These are phyloP conservation scores for Cystobasidium ongulense DNA, from an alignment of 768 basidiomycete species.

Conservation along the genomic window DNA sequence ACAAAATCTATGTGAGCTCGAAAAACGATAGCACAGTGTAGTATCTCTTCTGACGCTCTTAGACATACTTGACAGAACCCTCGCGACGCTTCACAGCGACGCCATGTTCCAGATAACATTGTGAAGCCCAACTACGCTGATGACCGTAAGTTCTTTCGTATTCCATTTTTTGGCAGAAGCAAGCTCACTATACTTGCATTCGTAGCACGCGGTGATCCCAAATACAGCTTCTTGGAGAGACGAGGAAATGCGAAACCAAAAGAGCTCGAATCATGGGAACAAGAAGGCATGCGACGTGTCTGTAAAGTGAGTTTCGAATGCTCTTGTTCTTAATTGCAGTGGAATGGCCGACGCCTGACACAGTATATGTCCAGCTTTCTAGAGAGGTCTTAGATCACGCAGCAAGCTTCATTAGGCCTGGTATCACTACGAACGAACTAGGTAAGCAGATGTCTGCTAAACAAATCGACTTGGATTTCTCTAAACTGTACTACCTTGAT, in stretches of 20 bases:
- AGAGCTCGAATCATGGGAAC: slow-evolving; percentile 60
- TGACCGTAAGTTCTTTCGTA: slow-evolving; percentile 51
- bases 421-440: slow-evolving; percentile 89
- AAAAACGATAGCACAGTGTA: neutral
- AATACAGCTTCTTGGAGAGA: slow-evolving; percentile 32
- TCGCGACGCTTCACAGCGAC: slow-evolving; percentile 67
- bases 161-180: slow-evolving; percentile 40
- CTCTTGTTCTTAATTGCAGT: too few species aligned
- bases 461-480: neutral
- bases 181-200: neutral
- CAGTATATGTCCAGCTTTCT: slow-evolving; percentile 56
- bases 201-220: slow-evolving; percentile 35
- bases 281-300: slow-evolving; percentile 69
- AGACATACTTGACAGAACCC: slow-evolving; percentile 56
- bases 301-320: slow-evolving; percentile 70
- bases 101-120: slow-evolving; percentile 70
- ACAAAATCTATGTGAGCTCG: slow-evolving; percentile 25
- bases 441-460: neutral
- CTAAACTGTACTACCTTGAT: neutral
- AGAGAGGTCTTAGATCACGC: slow-evolving; percentile 90
- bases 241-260: slow-evolving; percentile 57
- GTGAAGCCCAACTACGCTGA: slow-evolving; percentile 79
- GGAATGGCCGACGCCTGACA: neutral
- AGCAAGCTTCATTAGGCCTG: slow-evolving; percentile 76
- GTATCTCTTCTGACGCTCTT: neutral